Percentiles rank a stretch among this genome's conserved stretches.
Conservation (phyloP, 2,329 filamentous ascomycete genomes). For the Pseudogymnoascus sp. region DNA sequence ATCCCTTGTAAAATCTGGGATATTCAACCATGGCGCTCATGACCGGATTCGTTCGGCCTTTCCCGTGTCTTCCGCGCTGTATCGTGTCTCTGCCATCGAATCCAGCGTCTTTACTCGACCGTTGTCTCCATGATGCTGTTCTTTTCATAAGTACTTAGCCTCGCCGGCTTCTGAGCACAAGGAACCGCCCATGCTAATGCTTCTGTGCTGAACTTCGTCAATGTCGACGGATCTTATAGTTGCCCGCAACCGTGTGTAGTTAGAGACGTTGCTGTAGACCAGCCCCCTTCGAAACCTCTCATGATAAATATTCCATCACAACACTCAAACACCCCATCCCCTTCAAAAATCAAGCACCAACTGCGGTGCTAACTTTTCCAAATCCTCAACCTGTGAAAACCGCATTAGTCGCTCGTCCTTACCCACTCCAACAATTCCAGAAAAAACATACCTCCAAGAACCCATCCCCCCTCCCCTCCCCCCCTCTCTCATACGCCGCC, state of each 20-base stretch:
- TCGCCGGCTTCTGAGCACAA: background rate
- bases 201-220: background rate
- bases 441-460: conserved; percentile 62
- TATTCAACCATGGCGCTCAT: background rate
- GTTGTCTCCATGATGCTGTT: background rate
- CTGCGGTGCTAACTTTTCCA: conserved; percentile 82
- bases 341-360: conserved; percentile 74
- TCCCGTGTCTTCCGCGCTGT: background rate
- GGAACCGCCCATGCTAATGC: background rate
- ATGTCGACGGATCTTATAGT: background rate
- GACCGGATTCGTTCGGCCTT: background rate
- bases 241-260: background rate
- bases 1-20: background rate
- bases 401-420: background rate
- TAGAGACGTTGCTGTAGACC: background rate
- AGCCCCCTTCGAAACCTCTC: background rate
- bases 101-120: background rate
- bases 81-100: background rate
- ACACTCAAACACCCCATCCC: background rate
- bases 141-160: background rate
- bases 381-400: conserved; percentile 62
- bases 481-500: conserved; percentile 59
- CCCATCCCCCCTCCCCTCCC: conserved; percentile 39
- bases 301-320: background rate
- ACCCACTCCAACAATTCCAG: background rate